Evolutionary conservation across 2,329 filamentous ascomycete genomes (phyloP).

Genomic region (Colletotrichum acutatum): DNA sequence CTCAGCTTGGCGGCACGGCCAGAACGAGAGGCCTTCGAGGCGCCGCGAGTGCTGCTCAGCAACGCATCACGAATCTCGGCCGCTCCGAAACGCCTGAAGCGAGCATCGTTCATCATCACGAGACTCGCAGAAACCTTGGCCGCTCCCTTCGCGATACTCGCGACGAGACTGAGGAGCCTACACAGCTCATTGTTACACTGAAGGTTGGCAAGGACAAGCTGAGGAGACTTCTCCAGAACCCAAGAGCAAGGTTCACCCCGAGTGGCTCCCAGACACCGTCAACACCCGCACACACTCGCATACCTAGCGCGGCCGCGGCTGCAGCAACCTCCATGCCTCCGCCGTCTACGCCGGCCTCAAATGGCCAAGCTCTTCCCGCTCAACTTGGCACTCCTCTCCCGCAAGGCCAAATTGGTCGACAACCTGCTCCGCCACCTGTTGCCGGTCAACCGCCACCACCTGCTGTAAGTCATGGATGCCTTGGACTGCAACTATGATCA

Average conservation of each 20-base stretch:
- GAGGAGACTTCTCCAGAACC: slow-evolving; percentile 70
- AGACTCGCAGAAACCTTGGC: slow-evolving; percentile 73
- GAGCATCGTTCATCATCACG: slow-evolving; percentile 68
- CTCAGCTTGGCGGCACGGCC: slow-evolving; percentile 80
- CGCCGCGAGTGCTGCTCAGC: slow-evolving; percentile 86
- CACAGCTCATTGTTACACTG: slow-evolving; percentile 79
- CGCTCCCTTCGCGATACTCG: slow-evolving; percentile 70
- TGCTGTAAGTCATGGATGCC: slow-evolving; percentile 64
- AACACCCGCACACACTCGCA: slow-evolving; percentile 43
- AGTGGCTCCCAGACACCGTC: slow-evolving; percentile 46
- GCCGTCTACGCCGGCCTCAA: slow-evolving; percentile 50
- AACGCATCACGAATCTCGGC: slow-evolving; percentile 83
- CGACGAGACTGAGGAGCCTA: slow-evolving; percentile 83
- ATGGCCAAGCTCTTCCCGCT: slow-evolving; percentile 32
- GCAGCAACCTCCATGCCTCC: slow-evolving; percentile 47
- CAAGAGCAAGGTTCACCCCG: slow-evolving; percentile 40
- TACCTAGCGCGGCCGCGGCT: slow-evolving; percentile 41
- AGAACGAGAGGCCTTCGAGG: slow-evolving; percentile 90
- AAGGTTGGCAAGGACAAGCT: slow-evolving; percentile 79
- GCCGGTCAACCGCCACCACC: slow-evolving; percentile 65
- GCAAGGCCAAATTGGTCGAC: slow-evolving; percentile 70
- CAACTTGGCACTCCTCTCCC: slow-evolving; percentile 47
- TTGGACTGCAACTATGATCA: neutral
- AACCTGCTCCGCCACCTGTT: slow-evolving; percentile 73
- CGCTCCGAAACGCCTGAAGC: slow-evolving; percentile 92